These are phyloP conservation scores for Talaromyces amestolkiae DNA, from an alignment of 2,329 filamentous ascomycete genomes.

Conservation along the genomic window DNA sequence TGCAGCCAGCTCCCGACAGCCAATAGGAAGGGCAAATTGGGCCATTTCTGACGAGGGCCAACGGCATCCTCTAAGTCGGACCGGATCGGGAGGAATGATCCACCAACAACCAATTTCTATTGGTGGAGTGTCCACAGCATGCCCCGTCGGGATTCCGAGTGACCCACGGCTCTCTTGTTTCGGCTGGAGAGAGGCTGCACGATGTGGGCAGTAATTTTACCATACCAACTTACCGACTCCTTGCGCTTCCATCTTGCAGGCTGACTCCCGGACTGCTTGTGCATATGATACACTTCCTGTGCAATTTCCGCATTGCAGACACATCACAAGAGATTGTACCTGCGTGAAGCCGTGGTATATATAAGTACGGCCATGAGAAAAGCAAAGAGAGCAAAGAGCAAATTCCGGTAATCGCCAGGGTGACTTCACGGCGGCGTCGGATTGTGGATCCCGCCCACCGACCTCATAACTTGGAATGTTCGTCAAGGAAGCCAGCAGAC, in stretches of 20 bases:
- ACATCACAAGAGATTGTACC: background rate
- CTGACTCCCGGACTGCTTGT: background rate
- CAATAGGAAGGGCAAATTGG: background rate
- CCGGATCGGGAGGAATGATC: constrained; percentile 8
- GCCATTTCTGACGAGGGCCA: background rate
- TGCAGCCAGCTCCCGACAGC: background rate
- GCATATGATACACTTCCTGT: background rate
- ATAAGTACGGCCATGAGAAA: background rate
- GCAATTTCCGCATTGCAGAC: background rate
- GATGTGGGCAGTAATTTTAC: constrained; percentile 10
- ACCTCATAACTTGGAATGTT: background rate
- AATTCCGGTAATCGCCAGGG: background rate
- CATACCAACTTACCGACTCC: background rate
- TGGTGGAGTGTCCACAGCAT: background rate
- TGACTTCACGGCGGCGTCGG: constrained; percentile 15
- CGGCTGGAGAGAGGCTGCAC: constrained; percentile 8
- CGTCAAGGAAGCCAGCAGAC: background rate
- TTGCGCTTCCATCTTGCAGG: background rate
- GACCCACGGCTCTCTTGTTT: constrained; percentile 15
- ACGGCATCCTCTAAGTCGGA: constrained; percentile 11
- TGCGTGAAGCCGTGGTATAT: background rate
- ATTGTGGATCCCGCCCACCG: constrained; percentile 17
- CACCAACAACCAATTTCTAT: background rate
- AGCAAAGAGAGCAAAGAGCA: background rate
- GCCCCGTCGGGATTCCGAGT: constrained; percentile 18